Evolutionary conservation across 2,329 filamentous ascomycete species (phyloP), one percentile per base, ranked within the genome.

Genomic region (Phyllosticta citrichinensis): DNA sequence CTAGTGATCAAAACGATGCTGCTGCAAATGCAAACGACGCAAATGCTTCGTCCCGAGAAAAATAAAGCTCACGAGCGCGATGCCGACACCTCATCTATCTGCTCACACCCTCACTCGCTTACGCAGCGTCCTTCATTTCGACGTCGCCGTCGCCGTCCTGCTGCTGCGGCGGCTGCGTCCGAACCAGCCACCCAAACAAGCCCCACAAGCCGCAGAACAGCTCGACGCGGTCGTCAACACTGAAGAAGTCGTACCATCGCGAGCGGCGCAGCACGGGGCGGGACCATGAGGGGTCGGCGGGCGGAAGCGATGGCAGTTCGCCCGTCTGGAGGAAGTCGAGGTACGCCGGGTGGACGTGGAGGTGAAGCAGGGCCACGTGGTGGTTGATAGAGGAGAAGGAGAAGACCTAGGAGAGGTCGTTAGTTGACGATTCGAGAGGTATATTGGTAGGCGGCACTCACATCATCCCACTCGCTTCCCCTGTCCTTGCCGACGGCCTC

Each of bases 351-450:
- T 85, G 83, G 53, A 86, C 76, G 33, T 78, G 80, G 55, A 86
- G 74, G 65, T 81, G 82, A 58, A 86, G 68, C 55, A 87, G 78
- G 61, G 80, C 79, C 63, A 86, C 75, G 65, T 87, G 84, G 70
- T 85, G 83, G 68, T 85, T 85, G 64, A 86, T 74, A 24, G 81
- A 81, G 12, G 83, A 85, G 55, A 86, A 67, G 76, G 85, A 79
- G 70, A 82, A 85, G 57, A 86, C 77, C 81, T 86, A 66, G 27
- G 20, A 17, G 5, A 9, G n/a, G 6, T 9, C 10, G 24, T 71
- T 27, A 69, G 60, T 19, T 40, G n/a, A 59, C 56, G 55, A 20
- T 9, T n/a, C 5, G 52, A 25, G 9, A 5, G 0, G 17, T 51
- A 5, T 14, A 10, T 30, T n/a, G 40, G 17, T n/a, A 27, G 10